A percentile compares a stretch with the other conserved stretches of the same genome.
Conservation (phyloP, 2,329 filamentous ascomycete genomes). For the Aspergillus flavus region DNA sequence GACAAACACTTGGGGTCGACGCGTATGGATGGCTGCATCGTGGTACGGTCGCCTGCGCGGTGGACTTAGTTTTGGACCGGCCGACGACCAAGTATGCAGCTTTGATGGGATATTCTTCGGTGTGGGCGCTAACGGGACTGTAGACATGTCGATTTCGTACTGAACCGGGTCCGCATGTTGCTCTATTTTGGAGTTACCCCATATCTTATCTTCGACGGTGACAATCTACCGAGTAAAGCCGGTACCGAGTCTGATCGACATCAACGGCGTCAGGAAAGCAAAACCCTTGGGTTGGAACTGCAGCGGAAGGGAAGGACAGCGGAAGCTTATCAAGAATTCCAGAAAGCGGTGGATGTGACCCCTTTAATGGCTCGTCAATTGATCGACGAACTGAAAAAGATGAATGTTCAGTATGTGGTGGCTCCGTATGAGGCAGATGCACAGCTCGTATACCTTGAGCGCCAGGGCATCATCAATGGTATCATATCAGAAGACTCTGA, state of each 20-base stretch:
- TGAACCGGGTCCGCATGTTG: constrained; percentile 91
- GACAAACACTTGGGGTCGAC: constrained; percentile 90
- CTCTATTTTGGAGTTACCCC: constrained; percentile 92
- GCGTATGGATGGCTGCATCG: constrained; percentile 98
- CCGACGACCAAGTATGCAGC: constrained; percentile 78
- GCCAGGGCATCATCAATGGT: constrained; percentile 77
- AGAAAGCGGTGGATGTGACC: constrained; percentile 94
- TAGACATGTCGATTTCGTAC: constrained; percentile 86
- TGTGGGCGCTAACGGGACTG: constrained; percentile 53
- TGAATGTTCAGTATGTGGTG: constrained; percentile 82
- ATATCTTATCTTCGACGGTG: constrained; percentile 94
- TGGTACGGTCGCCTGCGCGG: constrained; percentile 84
- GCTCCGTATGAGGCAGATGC: constrained; percentile 97
- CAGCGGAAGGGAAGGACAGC: constrained; percentile 77
- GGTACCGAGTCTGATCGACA: constrained; percentile 77
- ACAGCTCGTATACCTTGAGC: constrained; percentile 93
- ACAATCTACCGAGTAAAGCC: constrained; percentile 91
- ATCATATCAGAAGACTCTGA: constrained; percentile 97
- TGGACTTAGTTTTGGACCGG: constrained; percentile 85
- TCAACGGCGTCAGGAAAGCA: constrained; percentile 76
- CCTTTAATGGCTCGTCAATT: constrained; percentile 91
- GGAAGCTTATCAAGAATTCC: constrained; percentile 82
- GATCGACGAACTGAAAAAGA: constrained; percentile 86
- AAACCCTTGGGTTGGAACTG: constrained; percentile 73
- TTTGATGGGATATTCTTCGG: not conserved